Percentiles rank a stretch among this genome's conserved stretches.
These are phyloP conservation scores for Colletotrichum nymphaeae DNA, from an alignment of 2,329 filamentous ascomycete genomes.

Conservation along the genomic window DNA sequence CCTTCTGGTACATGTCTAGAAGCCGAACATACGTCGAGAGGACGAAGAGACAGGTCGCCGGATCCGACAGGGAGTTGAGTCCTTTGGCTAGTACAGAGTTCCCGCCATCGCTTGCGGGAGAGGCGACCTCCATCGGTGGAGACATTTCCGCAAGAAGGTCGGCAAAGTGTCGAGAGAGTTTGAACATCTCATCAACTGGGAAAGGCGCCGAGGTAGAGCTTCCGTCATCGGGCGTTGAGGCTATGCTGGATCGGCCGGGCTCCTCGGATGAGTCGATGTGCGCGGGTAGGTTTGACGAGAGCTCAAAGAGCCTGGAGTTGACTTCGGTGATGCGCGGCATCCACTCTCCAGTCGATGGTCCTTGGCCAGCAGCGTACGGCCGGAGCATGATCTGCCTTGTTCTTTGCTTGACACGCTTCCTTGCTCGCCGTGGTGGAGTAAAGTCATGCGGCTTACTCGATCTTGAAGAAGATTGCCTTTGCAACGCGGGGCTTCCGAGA, in stretches of 20 bases:
- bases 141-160: slow-evolving; percentile 46
- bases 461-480: background rate
- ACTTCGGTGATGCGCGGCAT: slow-evolving; percentile 54
- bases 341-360: slow-evolving; percentile 44
- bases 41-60: slow-evolving; percentile 51
- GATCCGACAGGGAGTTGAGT: slow-evolving; percentile 42
- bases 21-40: slow-evolving; percentile 52
- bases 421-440: background rate
- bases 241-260: slow-evolving; percentile 5
- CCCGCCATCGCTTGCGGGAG: slow-evolving; percentile 25
- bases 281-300: slow-evolving; percentile 47
- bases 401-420: slow-evolving; percentile 40
- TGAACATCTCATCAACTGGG: slow-evolving; percentile 54
- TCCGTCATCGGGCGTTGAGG: slow-evolving; percentile 39
- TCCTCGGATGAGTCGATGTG: slow-evolving; percentile 38
- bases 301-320: slow-evolving; percentile 50
- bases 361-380: slow-evolving; percentile 34
- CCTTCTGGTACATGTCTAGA: slow-evolving; percentile 53
- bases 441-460: slow-evolving; percentile 1
- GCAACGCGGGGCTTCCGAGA: slow-evolving; percentile 11
- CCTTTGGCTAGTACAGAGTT: slow-evolving; percentile 17
- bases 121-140: slow-evolving; percentile 20
- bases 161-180: slow-evolving; percentile 50
- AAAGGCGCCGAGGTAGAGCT: slow-evolving; percentile 44
- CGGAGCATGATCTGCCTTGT: slow-evolving; percentile 47